Evolutionary conservation across 2,329 filamentous ascomycete genomes (phyloP).

Genomic region (Cladorrhinum sp.): DNA sequence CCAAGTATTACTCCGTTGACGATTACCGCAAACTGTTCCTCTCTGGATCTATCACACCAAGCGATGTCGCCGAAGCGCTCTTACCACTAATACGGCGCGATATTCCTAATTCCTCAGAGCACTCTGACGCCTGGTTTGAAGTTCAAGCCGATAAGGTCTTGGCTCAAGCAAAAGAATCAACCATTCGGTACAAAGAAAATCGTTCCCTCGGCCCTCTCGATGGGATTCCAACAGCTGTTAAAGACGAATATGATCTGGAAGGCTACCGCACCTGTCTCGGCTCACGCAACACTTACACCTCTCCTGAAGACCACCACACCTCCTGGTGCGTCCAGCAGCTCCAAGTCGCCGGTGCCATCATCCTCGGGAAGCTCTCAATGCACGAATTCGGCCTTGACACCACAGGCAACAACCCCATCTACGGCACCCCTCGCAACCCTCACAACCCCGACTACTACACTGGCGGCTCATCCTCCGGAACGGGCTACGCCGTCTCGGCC

Average conservation of each 20-base stretch:
- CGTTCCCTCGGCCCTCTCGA: slow-evolving; percentile 63
- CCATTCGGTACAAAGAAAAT: slow-evolving; percentile 48
- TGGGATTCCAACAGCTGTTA: slow-evolving; percentile 70
- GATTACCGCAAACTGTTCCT: slow-evolving; percentile 46
- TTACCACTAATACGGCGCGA: slow-evolving; percentile 45
- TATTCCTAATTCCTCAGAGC: slow-evolving; percentile 35
- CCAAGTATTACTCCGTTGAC: slow-evolving; percentile 44
- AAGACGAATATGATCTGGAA: slow-evolving; percentile 74
- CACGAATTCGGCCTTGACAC: slow-evolving; percentile 74
- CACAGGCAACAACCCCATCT: slow-evolving; percentile 70
- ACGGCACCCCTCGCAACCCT: slow-evolving; percentile 73
- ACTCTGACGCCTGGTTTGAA: slow-evolving; percentile 46
- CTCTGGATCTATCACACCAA: slow-evolving; percentile 44
- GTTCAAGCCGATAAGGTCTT: slow-evolving; percentile 41
- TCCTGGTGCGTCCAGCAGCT: slow-evolving; percentile 70
- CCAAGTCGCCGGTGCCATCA: slow-evolving; percentile 66
- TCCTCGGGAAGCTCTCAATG: slow-evolving; percentile 73
- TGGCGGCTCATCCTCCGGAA: slow-evolving; percentile 73
- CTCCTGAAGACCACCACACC: slow-evolving; percentile 39
- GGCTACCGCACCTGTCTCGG: slow-evolving; percentile 68
- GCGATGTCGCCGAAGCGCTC: slow-evolving; percentile 44
- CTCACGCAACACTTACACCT: slow-evolving; percentile 58
- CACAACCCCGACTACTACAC: slow-evolving; percentile 71
- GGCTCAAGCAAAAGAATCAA: slow-evolving; percentile 44
- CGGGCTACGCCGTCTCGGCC: slow-evolving; percentile 65